Conservation (phyloP, 2,329 filamentous ascomycete species). For the Hymenoscyphus albidus region DNA sequence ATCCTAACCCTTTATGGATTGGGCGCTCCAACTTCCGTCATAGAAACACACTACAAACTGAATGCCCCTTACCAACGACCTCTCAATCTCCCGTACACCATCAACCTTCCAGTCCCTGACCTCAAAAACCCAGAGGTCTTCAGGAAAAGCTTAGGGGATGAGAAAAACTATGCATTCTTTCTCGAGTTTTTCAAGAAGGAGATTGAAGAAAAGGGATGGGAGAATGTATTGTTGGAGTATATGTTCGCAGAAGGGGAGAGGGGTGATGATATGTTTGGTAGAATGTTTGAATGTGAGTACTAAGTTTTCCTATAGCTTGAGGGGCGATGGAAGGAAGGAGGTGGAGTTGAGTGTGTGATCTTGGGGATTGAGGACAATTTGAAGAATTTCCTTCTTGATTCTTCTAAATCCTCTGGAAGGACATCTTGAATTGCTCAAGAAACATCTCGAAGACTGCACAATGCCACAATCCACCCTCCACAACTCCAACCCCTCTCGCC, state of each 20-base stretch:
- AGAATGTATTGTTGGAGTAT: conserved; percentile 59
- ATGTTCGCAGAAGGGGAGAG: conserved; percentile 63
- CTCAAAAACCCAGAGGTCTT: conserved; percentile 49
- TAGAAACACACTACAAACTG: conserved; percentile 61
- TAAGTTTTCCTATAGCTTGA: neutral
- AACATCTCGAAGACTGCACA: too few species aligned
- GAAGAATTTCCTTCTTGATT: too few species aligned
- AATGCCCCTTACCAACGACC: conserved; percentile 66
- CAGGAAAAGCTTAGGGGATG: conserved; percentile 58
- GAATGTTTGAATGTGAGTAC: conserved; percentile 59
- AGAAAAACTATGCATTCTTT: conserved; percentile 66
- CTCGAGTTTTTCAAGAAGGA: conserved; percentile 72
- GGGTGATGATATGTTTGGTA: conserved; percentile 64
- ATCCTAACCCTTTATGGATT: conserved; percentile 74
- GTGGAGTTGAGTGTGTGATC: too few species aligned
- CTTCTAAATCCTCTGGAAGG: too few species aligned
- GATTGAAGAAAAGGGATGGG: conserved; percentile 61
- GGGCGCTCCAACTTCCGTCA: conserved; percentile 55
- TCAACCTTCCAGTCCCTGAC: conserved; percentile 41
- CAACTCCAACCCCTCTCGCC: too few species aligned
- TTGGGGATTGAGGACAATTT: too few species aligned
- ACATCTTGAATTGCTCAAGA: too few species aligned
- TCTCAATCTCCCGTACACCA: conserved; percentile 23
- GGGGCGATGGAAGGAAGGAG: too few species aligned
- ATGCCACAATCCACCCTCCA: too few species aligned